Base-by-base conservation (phyloP, 352 stramenopile genomes). In the Phytophthora citrophthora region DNA sequence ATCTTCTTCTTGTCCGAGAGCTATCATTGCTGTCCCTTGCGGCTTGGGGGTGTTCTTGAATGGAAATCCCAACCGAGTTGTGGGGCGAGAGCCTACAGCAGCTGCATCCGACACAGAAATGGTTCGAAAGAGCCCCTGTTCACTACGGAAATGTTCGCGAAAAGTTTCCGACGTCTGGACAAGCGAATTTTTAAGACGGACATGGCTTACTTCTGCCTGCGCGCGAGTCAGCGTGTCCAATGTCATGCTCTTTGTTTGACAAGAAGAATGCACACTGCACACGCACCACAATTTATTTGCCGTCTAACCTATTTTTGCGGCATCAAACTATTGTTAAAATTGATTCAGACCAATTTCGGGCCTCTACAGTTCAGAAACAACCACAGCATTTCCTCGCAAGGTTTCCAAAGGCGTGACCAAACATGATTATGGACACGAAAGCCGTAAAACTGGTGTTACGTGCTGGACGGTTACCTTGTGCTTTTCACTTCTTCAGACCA, bases 211-310 rank as follows among this genome's bases (percentile, higher is more conserved):
- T 61, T 91, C 83, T 12, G 83, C 83, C 44, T 85, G 76, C 10
- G 61, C 56, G 1, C 83, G 79, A 45, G 81, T 91, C 41, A 89
- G 39, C 43, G 69, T 86, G 68, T 91, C 83, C 13, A 91, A 72
- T 60, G 83, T 91, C 80, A 91, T 91, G 18, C 1, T 39, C 24
- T 23, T 54, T 18, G 29, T 34, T 34, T 34, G 29, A 12, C 29
- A 34, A 34, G 16, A 45, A 32, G 15, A 36, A 48, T 61, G 26
- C 46, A 55, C 34, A 7, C 26, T 4, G 26, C 26, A 29, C 11
- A 55, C 23, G 54, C 31, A 45, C 10, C 16, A 29, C 53, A 55
- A 55, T 53, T 46, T 64, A 70, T 61, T 60, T 52, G 46, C 24
- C 32, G 32, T 32, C 45, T 12, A 32, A 10, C 32, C 49, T 71